These are phyloP conservation scores for Arctostaphylos glauca DNA, from an alignment of 148 eudicot species.

Conservation along the genomic window DNA sequence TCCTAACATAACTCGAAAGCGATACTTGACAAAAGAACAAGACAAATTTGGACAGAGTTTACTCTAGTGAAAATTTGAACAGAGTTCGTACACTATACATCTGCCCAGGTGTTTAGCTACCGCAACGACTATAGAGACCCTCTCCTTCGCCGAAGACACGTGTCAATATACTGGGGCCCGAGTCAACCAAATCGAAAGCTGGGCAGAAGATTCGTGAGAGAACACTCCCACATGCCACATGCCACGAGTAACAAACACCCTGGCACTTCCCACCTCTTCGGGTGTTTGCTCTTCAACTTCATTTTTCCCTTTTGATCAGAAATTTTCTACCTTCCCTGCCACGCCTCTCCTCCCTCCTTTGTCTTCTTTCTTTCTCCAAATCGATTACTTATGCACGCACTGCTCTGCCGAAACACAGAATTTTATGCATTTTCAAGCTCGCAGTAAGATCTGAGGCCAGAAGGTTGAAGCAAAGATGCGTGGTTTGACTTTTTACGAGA, in stretches of 20 bases:
- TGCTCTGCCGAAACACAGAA: background rate
- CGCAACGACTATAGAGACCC: background rate
- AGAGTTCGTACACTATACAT: too few species aligned
- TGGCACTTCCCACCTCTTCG: background rate
- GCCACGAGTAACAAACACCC: too few species aligned
- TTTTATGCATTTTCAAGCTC: background rate
- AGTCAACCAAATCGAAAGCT: background rate
- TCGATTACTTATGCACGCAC: conserved; percentile 15
- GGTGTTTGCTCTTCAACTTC: background rate
- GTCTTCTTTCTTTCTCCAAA: conserved; percentile 30
- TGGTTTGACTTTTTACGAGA: conserved; percentile 10
- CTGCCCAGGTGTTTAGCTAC: too few species aligned
- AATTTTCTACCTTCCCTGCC: too few species aligned
- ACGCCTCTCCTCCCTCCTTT: background rate
- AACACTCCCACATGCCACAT: too few species aligned
- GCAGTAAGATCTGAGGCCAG: conserved; percentile 1
- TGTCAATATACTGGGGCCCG: background rate
- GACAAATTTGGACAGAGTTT: too few species aligned
- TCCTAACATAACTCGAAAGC: too few species aligned
- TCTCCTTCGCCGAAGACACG: background rate
- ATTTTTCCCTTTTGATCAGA: background rate
- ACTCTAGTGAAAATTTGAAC: too few species aligned
- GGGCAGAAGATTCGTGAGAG: background rate
- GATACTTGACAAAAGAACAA: too few species aligned
- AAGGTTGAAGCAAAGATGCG: background rate